A percentile compares a stretch with the other conserved stretches of the same genome.
phyloP scores from a whole-genome alignment of 768 basidiomycete genomes.

The Pholiota microspora region DNA sequence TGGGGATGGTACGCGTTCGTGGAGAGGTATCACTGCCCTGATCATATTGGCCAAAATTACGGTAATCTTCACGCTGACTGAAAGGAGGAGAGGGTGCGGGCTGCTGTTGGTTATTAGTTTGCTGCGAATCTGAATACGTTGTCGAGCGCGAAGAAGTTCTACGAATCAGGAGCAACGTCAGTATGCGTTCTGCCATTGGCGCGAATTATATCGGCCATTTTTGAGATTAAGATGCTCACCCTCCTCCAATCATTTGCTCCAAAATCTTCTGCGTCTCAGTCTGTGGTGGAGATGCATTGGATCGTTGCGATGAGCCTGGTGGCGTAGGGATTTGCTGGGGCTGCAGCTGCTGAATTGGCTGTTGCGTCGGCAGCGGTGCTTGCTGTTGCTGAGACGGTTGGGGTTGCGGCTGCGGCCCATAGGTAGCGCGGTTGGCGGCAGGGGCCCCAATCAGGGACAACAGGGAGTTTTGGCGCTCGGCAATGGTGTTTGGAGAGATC shows the following conservation, averaged over 20 bases:
- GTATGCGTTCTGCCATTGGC: neutral
- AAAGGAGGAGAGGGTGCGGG: conserved; percentile 49
- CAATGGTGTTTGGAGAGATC: conserved; percentile 39
- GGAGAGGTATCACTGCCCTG: conserved; percentile 39
- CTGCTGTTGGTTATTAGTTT: conserved; percentile 31
- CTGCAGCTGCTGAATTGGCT: conserved; percentile 7
- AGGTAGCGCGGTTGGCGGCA: conserved; percentile 24
- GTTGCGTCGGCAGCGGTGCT: conserved; percentile 11
- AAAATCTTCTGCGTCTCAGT: conserved; percentile 73
- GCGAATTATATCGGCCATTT: neutral
- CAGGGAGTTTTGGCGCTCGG: conserved; percentile 74
- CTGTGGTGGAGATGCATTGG: conserved; percentile 54
- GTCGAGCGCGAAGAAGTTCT: conserved; percentile 47
- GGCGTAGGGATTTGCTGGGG: conserved; percentile 71
- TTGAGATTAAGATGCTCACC: neutral
- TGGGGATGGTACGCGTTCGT: conserved; percentile 29
- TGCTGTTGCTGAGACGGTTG: conserved; percentile 19
- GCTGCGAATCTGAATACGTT: conserved; percentile 49
- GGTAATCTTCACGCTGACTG: conserved; percentile 48
- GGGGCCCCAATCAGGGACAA: conserved; percentile 58
- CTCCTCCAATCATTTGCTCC: conserved; percentile 80
- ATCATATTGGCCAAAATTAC: conserved; percentile 41
- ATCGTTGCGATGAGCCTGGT: conserved; percentile 57
- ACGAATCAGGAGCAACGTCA: neutral
- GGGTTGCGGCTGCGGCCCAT: conserved; percentile 18